Percentiles rank a stretch among this genome's conserved stretches.
These are phyloP conservation scores for Drechslerella dactyloides DNA, from an alignment of 2,329 filamentous ascomycete species.

Conservation along the genomic window DNA sequence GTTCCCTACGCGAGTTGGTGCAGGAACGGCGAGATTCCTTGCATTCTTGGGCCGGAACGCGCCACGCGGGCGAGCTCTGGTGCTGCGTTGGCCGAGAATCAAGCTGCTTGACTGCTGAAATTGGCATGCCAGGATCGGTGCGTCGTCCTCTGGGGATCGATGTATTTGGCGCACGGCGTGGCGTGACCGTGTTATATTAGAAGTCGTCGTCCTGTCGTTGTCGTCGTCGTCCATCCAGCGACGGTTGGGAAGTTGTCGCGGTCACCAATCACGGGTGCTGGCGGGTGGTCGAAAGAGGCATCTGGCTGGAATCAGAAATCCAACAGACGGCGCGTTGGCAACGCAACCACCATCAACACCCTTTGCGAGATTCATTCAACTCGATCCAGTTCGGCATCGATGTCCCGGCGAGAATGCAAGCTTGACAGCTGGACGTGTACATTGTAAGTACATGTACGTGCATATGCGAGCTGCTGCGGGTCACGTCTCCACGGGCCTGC, in stretches of 20 bases:
- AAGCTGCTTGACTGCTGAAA: background rate
- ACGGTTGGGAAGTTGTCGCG: background rate
- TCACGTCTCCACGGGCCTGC: background rate
- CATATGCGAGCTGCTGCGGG: no score
- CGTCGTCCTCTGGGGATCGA: background rate
- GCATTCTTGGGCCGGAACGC: conserved; percentile 33
- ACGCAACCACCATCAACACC: conserved; percentile 2
- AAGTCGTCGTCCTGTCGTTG: no score
- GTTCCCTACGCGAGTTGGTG: background rate
- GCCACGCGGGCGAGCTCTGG: background rate
- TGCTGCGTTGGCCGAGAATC: conserved; percentile 15
- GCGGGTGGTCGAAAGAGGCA: background rate
- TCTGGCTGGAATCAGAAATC: conserved; percentile 9
- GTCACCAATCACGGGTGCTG: background rate
- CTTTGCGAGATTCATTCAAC: no score
- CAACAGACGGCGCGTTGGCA: conserved; percentile 5
- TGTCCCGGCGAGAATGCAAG: no score
- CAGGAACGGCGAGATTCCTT: conserved; percentile 6
- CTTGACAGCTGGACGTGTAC: no score
- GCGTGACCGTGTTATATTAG: no score
- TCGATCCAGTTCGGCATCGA: no score
- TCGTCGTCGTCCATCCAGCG: no score
- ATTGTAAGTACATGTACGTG: no score
- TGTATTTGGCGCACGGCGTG: no score
- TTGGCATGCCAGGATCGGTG: no score